Evolutionary conservation across 306 rosid genomes (phyloP), one percentile per base, ranked within the genome.

Genomic region (Dalbergia oliveri): DNA sequence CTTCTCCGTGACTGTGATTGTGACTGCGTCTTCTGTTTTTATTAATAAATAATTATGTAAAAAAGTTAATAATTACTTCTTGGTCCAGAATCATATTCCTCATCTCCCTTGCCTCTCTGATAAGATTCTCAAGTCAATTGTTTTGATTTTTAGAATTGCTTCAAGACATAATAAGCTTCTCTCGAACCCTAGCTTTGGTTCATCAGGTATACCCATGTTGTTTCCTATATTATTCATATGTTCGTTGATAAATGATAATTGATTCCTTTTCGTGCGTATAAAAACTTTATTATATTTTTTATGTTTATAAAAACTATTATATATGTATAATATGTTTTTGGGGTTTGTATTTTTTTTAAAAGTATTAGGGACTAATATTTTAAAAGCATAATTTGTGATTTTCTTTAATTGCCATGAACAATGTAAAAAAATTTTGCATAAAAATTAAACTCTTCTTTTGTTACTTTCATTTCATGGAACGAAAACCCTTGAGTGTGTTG

Each of bases 401-500:
- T 44, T 2, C 31, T 26, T 26, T 26, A 26, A 26, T 26, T 26
- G 31, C 31, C 3, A 2, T 26, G 31, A 0, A 26, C 31, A 1
- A 26, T 2, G 31, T 1, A 26, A 26, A 26, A 1, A 26, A 26
- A 26, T 1, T 26, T 26, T 26, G 2, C 31, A 26, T 26, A 1
- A 26, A 26, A 26, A 26, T 26, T 26, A 26, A 26, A 26, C 31
- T 26, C 31, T 26, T 9, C 6, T 37, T 56, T 15, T 23, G 23
- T 26, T 66, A 10, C 34, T 65, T 11, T 9, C 13, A 34, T 67
- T 49, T 70, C 37, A 26, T 14, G 77, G 26, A 81, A 65, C 72
- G 39, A 54, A 72, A 85, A 86, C 91, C 88, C 82, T 77, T 71
- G 82, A 64, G 50, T 58, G 63, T 47, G 77, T 83, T 85, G 59